These are phyloP conservation scores for Rhodomyrtus psidioides DNA, from an alignment of 441 rosid species.

Conservation along the genomic window DNA sequence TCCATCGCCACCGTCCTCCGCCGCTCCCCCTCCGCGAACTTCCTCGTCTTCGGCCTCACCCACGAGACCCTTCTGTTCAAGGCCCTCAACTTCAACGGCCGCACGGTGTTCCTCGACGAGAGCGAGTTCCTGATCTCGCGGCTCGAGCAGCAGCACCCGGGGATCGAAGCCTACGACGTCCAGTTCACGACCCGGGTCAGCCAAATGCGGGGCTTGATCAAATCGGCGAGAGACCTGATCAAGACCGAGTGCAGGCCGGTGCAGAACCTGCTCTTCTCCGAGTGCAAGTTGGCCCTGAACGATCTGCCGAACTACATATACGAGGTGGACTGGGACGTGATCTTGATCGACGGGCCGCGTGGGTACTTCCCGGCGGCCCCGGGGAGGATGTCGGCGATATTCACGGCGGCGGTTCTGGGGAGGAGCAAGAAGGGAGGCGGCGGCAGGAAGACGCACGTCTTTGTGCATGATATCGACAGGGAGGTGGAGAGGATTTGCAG, in stretches of 20 bases:
- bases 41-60: constrained; percentile 69
- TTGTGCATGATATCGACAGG: constrained; percentile 3
- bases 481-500: constrained; percentile 6
- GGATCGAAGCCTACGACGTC: constrained; percentile 70
- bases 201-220: constrained; percentile 32
- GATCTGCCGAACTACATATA: constrained; percentile 80
- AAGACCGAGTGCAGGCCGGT: constrained; percentile 59
- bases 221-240: constrained; percentile 20
- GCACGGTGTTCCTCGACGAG: constrained; percentile 70
- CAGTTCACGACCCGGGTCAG: constrained; percentile 63
- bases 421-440: constrained; percentile 32
- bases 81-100: constrained; percentile 60
- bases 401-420: constrained; percentile 65
- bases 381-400: constrained; percentile 80
- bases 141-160: constrained; percentile 57
- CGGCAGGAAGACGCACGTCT: constrained; percentile 39
- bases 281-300: constrained; percentile 65
- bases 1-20: constrained; percentile 38
- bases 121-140: constrained; percentile 50
- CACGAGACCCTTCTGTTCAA: constrained; percentile 85
- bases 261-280: constrained; percentile 77
- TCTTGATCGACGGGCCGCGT: constrained; percentile 70
- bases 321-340: constrained; percentile 70
- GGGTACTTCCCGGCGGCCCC: constrained; percentile 58
- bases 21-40: constrained; percentile 14